Evolutionary conservation across 495 filamentous ascomycete species (phyloP), one percentile per base, ranked within the genome.

Genomic region (Podospora australis): DNA sequence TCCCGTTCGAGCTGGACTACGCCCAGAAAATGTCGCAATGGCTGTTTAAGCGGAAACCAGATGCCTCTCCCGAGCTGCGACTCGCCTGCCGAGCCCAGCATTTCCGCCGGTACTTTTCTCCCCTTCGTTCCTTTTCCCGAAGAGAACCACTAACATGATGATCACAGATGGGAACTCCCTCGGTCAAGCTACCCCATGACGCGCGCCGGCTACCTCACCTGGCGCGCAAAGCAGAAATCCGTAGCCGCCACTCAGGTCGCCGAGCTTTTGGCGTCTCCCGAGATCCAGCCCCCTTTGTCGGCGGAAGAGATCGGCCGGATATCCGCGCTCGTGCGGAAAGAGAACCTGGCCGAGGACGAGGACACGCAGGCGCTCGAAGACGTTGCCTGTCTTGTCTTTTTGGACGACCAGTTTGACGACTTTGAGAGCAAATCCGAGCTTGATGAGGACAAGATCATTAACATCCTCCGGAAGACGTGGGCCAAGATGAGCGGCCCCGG

Each of bases 1-100:
- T 78, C 11, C 84, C 87, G 23, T 87, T 83, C 63, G 87, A 92
- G 67, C 79, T 90, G 2, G 78, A 85, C 70, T 90, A 91, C 59
- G 85, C 87, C 39, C 70, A 78, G 46, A 75, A 86, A 67, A 88
- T 89, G 85, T 86, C 82, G 40, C 59, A 60, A 28, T 88, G 83
- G 70, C 80, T 92, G 14, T 55, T 70, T 9, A 60, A 66, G 3
- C 73, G 77, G 46, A 49, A 64, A 24, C 77, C 84, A 1, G 43
- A 66, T 26, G 80, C 86, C 14, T 78, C 82, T 3, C 79, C 82
- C 11, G 59, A 73, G 38, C 73, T 92, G 30, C 77, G 76, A 20
- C 71, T 91, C 47, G 87, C 87, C 22, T 80, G 88, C 49, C 82
- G 85, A 48, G 87, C 87, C 17, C 87, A 92, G 65, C 87, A 92